Conservation (phyloP, 2,329 filamentous ascomycete genomes). For the Alternaria metachromatica region DNA sequence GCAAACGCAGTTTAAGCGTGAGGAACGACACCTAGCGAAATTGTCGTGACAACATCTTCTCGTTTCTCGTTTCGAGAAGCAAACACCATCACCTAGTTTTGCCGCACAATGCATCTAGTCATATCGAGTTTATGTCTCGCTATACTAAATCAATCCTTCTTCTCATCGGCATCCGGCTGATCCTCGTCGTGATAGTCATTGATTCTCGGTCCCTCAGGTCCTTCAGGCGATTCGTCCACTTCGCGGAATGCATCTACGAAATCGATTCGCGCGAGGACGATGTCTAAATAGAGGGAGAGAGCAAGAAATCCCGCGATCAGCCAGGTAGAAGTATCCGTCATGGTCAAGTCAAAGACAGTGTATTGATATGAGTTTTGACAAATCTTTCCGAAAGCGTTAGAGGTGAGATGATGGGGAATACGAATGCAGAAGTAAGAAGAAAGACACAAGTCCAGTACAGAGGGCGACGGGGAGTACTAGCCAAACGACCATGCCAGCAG, state of each 20-base stretch:
- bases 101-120: not conserved
- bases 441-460: not conserved
- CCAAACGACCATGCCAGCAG: not conserved
- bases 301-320: not conserved
- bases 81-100: not conserved
- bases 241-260: not conserved
- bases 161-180: not conserved
- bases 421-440: not conserved
- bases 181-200: not conserved
- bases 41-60: not conserved
- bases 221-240: not conserved
- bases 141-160: not conserved
- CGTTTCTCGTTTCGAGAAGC: not conserved
- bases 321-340: not conserved
- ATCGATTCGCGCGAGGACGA: not conserved
- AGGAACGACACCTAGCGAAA: not conserved
- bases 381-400: not conserved
- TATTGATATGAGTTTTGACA: not conserved
- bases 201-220: not conserved
- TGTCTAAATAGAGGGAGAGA: not conserved
- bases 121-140: rapidly evolving
- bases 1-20: not conserved
- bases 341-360: rapidly evolving
- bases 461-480: not conserved
- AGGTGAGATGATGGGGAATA: not conserved